phyloP scores from a whole-genome alignment of 2,329 filamentous ascomycete species.

The Fusarium camptoceras region DNA sequence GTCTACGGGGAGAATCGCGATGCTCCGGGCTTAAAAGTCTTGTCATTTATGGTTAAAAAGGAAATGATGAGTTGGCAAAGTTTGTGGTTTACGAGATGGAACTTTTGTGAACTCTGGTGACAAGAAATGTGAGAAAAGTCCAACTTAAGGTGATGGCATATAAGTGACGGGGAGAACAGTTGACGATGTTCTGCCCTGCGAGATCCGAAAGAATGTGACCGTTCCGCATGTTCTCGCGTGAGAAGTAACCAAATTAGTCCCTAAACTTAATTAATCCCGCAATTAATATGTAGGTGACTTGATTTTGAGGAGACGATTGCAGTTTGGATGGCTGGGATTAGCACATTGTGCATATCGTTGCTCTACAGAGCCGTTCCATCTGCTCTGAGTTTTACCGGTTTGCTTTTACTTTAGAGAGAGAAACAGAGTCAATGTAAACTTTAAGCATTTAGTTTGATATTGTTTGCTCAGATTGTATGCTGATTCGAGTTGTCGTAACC shows the following conservation, averaged over 20 bases:
- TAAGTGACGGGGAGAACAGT: not conserved
- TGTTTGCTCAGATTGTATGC: not conserved
- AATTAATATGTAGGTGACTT: conserved; percentile 25
- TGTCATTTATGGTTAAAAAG: conserved; percentile 2
- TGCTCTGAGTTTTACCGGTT: not conserved
- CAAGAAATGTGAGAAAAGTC: not conserved
- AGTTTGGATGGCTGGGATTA: not conserved
- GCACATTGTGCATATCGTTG: conserved; percentile 18
- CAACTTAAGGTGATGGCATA: not conserved
- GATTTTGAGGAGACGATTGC: not conserved
- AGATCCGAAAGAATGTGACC: conserved; percentile 36
- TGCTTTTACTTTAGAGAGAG: not conserved
- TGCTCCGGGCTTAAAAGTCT: not conserved
- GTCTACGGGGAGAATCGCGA: conserved; percentile 30
- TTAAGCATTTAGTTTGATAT: not conserved
- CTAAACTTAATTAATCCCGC: conserved; percentile 36
- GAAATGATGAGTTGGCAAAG: conserved; percentile 7
- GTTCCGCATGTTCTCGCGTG: conserved; percentile 16
- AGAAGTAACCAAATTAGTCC: conserved; percentile 17
- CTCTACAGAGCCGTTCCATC: not conserved
- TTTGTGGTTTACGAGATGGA: not conserved
- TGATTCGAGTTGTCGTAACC: not conserved
- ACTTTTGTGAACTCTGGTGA: not conserved
- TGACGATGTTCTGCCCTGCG: conserved; percentile 21
- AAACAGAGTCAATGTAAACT: not conserved